These are phyloP conservation scores for Cnidoscolus chayamansa DNA, from an alignment of 441 rosid species.

Conservation along the genomic window DNA sequence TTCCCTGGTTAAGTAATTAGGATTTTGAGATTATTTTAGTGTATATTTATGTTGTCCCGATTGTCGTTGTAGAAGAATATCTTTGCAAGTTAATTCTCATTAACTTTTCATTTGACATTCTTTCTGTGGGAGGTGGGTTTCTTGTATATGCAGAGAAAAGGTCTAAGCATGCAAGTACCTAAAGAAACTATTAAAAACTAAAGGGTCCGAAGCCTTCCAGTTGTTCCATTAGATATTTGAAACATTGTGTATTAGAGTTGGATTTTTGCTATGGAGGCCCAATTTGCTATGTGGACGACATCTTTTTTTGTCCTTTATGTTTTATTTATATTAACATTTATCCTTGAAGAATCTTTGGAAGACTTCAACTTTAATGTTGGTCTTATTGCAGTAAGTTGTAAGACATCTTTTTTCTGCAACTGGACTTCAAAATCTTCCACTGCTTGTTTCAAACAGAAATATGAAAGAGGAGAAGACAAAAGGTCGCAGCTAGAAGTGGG, in stretches of 20 bases:
- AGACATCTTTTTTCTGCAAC: neutral
- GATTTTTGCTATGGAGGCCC: neutral
- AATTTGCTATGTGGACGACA: neutral
- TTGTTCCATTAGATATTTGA: slow-evolving; percentile 12
- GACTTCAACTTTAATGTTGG: neutral
- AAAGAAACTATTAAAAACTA: neutral
- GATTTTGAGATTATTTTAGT: neutral
- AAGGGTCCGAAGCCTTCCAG: neutral
- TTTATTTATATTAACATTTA: slow-evolving; percentile 5
- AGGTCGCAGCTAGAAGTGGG: neutral
- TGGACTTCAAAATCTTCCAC: neutral
- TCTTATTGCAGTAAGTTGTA: neutral
- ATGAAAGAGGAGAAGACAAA: neutral
- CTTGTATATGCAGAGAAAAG: neutral
- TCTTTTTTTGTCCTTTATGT: neutral
- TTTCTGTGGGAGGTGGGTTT: neutral
- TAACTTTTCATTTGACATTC: neutral
- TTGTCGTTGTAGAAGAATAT: neutral
- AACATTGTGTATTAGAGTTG: neutral
- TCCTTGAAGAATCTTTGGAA: neutral
- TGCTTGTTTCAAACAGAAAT: neutral
- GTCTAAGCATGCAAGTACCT: neutral
- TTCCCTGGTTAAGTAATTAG: neutral
- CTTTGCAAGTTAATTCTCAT: neutral
- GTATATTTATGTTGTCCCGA: neutral